Percentiles rank a stretch among this genome's conserved stretches.
Evolutionary conservation across 2,329 filamentous ascomycete species (phyloP).

Genomic region (Calonectria pseudoturangicola): DNA sequence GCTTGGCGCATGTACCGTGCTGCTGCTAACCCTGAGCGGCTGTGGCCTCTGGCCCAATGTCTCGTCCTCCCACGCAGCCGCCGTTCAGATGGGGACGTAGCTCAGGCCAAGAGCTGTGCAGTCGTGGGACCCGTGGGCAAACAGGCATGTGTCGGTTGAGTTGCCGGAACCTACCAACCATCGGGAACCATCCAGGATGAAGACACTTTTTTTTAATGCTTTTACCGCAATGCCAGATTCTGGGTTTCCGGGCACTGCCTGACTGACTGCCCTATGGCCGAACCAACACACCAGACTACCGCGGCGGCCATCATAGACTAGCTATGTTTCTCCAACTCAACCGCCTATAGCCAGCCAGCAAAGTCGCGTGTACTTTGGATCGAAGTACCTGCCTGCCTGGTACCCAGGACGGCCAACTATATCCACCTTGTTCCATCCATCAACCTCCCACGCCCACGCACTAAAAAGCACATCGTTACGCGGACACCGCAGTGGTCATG

Average conservation of each 20-base stretch:
- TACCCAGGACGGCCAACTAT: conserved; percentile 44
- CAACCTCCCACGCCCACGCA: conserved; percentile 9
- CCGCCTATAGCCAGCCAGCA: neutral
- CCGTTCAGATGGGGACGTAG: conserved; percentile 9
- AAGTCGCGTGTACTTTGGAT: conserved; percentile 9
- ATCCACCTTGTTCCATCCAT: conserved; percentile 26
- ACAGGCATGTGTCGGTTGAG: conserved; percentile 26
- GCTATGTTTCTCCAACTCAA: neutral
- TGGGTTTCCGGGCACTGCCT: neutral
- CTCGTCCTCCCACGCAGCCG: conserved; percentile 6
- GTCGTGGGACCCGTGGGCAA: conserved; percentile 20
- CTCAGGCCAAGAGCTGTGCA: conserved; percentile 7
- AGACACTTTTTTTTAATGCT: conserved; percentile 12
- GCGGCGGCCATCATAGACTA: neutral
- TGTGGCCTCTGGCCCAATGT: neutral
- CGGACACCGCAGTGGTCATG: conserved; percentile 26
- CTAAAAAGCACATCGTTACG: conserved; percentile 25
- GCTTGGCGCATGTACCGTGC: neutral
- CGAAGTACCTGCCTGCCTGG: conserved; percentile 34
- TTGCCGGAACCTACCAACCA: conserved; percentile 20
- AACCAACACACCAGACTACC: neutral
- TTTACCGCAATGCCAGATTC: conserved; percentile 1
- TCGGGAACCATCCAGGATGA: conserved; percentile 24
- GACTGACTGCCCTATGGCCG: conserved; percentile 4
- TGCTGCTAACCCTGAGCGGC: conserved; percentile 22